Percentiles rank a stretch among this genome's conserved stretches.
These are phyloP conservation scores for Onygena corvina DNA, from an alignment of 2,329 filamentous ascomycete species.

Conservation along the genomic window DNA sequence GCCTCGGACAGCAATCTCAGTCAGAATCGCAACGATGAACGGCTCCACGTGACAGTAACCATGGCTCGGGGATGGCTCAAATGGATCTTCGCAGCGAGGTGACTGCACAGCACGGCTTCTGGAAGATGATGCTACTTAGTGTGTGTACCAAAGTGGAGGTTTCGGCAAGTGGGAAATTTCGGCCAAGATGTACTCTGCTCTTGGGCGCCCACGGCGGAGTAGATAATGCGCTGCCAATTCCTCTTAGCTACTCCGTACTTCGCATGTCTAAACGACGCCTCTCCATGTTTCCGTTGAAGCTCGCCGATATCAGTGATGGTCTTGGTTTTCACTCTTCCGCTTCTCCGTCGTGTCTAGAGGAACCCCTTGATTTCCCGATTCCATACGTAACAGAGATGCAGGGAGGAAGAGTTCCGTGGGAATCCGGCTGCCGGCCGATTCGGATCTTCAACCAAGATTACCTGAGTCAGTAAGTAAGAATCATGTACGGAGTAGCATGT, in stretches of 20 bases:
- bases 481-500: too few species aligned
- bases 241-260: too few species aligned
- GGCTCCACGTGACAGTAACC: constrained; percentile 1
- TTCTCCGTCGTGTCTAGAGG: not conserved
- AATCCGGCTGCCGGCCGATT: constrained; percentile 7
- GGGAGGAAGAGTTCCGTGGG: not conserved
- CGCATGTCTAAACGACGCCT: too few species aligned
- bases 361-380: not conserved
- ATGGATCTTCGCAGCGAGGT: too few species aligned
- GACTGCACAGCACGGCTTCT: too few species aligned
- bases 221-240: not conserved
- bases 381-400: not conserved
- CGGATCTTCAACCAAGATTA: constrained; percentile 7
- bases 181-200: not conserved
- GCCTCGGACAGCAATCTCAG: constrained; percentile 3
- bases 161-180: not conserved
- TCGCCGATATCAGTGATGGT: too few species aligned
- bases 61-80: not conserved
- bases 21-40: constrained; percentile 1
- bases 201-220: not conserved
- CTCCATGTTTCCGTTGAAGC: too few species aligned
- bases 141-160: not conserved
- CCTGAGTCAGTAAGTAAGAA: constrained; percentile 6
- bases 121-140: not conserved
- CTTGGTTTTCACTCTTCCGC: too few species aligned